Conservation (phyloP, 495 filamentous ascomycete species). For the Xylaria acuta region DNA sequence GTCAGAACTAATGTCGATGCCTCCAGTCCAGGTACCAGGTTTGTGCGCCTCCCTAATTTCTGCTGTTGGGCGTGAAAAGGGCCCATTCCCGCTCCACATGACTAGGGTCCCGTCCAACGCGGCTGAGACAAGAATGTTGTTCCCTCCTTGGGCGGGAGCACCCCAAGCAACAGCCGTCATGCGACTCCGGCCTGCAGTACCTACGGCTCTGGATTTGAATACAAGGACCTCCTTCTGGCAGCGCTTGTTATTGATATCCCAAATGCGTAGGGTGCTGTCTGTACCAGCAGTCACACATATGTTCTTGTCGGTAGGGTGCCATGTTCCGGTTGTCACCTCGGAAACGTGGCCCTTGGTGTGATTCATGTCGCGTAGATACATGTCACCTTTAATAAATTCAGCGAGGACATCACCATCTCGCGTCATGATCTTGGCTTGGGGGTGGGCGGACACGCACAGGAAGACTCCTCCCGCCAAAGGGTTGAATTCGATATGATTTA, state of each 20-base stretch:
- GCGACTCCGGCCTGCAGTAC: conserved; percentile 86
- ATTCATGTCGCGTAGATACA: conserved; percentile 96
- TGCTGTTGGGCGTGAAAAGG: conserved; percentile 81
- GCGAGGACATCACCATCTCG: conserved; percentile 84
- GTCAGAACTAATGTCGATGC: conserved; percentile 89
- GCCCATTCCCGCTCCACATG: conserved; percentile 92
- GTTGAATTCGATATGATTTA: conserved; percentile 88
- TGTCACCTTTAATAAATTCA: conserved; percentile 95
- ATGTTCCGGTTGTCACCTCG: conserved; percentile 83
- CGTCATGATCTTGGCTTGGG: conserved; percentile 86
- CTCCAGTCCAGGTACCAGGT: conserved; percentile 87
- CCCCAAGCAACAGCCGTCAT: conserved; percentile 95
- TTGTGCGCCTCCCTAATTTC: conserved; percentile 88
- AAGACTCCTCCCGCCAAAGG: conserved; percentile 79
- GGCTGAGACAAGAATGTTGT: conserved; percentile 80
- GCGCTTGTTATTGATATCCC: conserved; percentile 89
- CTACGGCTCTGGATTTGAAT: conserved; percentile 85
- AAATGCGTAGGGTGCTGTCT: conserved; percentile 93
- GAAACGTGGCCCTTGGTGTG: conserved; percentile 96
- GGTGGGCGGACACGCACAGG: conserved; percentile 82
- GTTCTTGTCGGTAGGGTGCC: conserved; percentile 84
- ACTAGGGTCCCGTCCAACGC: conserved; percentile 88
- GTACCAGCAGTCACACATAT: conserved; percentile 87
- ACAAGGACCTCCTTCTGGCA: conserved; percentile 92
- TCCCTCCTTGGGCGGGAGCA: conserved; percentile 74